Evolutionary conservation across 139 green algal genomes (phyloP), one percentile per base, ranked within the genome.

Genomic region (Coelastrella sp.): DNA sequence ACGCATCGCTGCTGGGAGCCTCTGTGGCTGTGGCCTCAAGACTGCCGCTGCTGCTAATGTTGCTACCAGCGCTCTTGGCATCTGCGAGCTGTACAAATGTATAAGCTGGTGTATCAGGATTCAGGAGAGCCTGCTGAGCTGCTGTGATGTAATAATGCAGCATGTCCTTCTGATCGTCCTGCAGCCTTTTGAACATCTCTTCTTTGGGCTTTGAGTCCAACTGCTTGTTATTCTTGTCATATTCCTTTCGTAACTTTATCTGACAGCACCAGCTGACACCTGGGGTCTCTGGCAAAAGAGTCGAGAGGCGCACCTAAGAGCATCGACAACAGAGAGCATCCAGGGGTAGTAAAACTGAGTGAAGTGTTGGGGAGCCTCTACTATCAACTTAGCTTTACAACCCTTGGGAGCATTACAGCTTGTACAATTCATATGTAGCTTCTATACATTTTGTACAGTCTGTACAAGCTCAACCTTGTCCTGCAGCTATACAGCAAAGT

Each of bases 101-200:
- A 34, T 66, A 5, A 3, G n/a, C 8, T 27, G 72, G 72, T 2
- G 30, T 64, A 4, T 34, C 30, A 8, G 75, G 75, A 35, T 82
- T 82, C 50, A 82, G 75, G 40, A 82, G 53, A 1, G 75, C 75
- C 5, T 53, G 35, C 35, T 82, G 75, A 4, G 53, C 75, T 51
- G 75, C 75, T 15, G 35, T 15, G 51, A 82, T 59, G 75, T 71
- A 71, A 25, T 41, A 32, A 25, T 53, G 51, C 51, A 82, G 51
- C 2, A 27, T 23, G 23, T 82, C 75, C 75, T 82, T 82, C 6
- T 68, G 48, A 32, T 81, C 73, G 2, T 74, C 21, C 34, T 57
- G 40, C 7, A 82, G 7, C 5, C 25, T 17, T 19, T 25, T 19
- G 37, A 82, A 82, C n/a, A 17, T 5, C 23, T 35, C 0, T 53